Conservation (phyloP, 2,329 filamentous ascomycete genomes). For the Colletotrichum abscissum region DNA sequence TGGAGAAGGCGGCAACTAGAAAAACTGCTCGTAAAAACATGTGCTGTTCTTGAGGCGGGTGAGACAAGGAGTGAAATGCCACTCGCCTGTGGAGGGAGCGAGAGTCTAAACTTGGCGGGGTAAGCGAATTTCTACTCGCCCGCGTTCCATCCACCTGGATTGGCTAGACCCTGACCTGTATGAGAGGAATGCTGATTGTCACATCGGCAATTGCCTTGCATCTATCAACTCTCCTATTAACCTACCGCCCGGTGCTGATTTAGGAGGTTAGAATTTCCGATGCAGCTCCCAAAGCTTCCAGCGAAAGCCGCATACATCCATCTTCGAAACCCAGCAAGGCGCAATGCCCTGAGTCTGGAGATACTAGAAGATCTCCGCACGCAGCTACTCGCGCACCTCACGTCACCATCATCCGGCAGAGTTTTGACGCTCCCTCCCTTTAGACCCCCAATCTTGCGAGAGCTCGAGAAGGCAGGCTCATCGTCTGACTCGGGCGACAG, state of each 20-base stretch:
- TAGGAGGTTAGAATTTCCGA: background rate
- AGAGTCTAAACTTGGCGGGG: background rate
- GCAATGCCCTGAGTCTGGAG: conserved; percentile 42
- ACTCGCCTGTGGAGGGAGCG: background rate
- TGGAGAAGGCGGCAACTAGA: background rate
- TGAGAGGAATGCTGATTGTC: background rate
- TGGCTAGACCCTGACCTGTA: background rate
- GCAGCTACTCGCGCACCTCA: conserved; percentile 41
- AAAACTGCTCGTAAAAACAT: background rate
- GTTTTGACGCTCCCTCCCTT: conserved; percentile 44
- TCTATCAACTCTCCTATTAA: background rate
- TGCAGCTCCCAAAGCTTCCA: conserved; percentile 40
- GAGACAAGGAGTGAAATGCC: background rate
- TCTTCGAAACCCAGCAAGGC: conserved; percentile 39
- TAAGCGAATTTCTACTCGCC: background rate
- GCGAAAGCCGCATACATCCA: conserved; percentile 41
- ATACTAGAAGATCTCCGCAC: conserved; percentile 40
- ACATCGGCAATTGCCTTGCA: background rate
- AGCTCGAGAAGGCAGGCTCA: conserved; percentile 31
- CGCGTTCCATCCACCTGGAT: background rate
- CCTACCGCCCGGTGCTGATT: background rate
- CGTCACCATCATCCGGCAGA: conserved; percentile 36
- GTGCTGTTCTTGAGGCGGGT: background rate
- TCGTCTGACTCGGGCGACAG: background rate
- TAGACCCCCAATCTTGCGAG: conserved; percentile 36